Evolutionary conservation across 2,329 filamentous ascomycete genomes (phyloP).

Genomic region (Verticillium zaregamsianum): DNA sequence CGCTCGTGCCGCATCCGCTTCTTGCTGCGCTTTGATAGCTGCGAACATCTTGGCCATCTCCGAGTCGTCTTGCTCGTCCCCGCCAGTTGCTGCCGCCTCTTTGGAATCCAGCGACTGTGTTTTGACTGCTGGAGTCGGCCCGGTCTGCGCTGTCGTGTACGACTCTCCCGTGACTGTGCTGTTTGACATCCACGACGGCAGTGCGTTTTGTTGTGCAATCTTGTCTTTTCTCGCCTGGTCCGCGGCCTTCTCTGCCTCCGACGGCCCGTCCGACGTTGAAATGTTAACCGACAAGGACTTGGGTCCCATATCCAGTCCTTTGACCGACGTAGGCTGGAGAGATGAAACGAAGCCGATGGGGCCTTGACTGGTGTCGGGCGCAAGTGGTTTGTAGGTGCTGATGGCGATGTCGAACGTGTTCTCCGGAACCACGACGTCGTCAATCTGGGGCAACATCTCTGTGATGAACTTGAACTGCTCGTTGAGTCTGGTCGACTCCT

Average conservation of each 20-base stretch:
- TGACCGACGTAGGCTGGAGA: slow-evolving; percentile 62
- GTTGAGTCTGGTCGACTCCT: slow-evolving; percentile 71
- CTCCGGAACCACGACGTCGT: slow-evolving; percentile 68
- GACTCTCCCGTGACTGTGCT: slow-evolving; percentile 64
- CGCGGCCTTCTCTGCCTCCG: slow-evolving; percentile 62
- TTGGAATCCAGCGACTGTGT: slow-evolving; percentile 44
- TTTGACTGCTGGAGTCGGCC: slow-evolving; percentile 23
- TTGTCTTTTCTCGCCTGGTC: slow-evolving; percentile 63
- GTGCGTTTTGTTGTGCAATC: slow-evolving; percentile 62
- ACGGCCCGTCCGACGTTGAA: slow-evolving; percentile 60
- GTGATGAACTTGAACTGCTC: slow-evolving; percentile 77
- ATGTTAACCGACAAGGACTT: slow-evolving; percentile 68
- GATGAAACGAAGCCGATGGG: slow-evolving; percentile 34
- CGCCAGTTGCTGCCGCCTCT: slow-evolving; percentile 32
- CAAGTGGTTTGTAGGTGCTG: slow-evolving; percentile 41
- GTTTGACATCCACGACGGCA: slow-evolving; percentile 68
- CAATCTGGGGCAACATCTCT: slow-evolving; percentile 71
- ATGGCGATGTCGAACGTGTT: slow-evolving; percentile 70
- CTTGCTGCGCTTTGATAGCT: slow-evolving; percentile 59
- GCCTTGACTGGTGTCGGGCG: slow-evolving; percentile 55
- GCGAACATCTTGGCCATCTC: slow-evolving; percentile 66
- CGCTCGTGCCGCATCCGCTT: slow-evolving; percentile 33
- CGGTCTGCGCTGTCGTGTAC: slow-evolving; percentile 40
- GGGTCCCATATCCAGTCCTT: slow-evolving; percentile 61
- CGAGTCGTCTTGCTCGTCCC: slow-evolving; percentile 48